Percentiles rank a stretch among this genome's conserved stretches.
Conservation (phyloP, 2,329 filamentous ascomycete genomes). For the Claviceps arundinis region DNA sequence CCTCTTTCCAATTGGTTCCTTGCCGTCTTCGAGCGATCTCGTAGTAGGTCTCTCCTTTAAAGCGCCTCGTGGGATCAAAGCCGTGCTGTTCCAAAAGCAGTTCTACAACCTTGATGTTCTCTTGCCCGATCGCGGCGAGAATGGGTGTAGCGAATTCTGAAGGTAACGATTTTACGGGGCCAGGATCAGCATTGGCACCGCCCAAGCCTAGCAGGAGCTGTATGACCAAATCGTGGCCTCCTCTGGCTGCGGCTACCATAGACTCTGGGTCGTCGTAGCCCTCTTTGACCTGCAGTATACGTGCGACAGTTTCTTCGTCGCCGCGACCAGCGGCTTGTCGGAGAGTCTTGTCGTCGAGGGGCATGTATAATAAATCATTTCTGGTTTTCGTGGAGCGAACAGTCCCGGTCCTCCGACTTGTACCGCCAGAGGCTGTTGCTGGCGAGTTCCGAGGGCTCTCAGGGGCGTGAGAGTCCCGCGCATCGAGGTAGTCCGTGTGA, state of each 20-base stretch:
- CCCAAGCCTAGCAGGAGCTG: constrained; percentile 63
- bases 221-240: constrained; percentile 78
- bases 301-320: constrained; percentile 47
- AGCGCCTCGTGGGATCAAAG: constrained; percentile 73
- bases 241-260: constrained; percentile 80
- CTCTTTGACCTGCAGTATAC: constrained; percentile 48
- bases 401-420: constrained; percentile 38
- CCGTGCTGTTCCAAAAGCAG: constrained; percentile 61
- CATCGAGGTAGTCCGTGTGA: constrained; percentile 31
- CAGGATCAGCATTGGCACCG: constrained; percentile 53
- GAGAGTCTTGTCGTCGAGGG: constrained; percentile 47
- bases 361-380: constrained; percentile 51
- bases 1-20: constrained; percentile 82
- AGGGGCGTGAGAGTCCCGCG: constrained; percentile 38
- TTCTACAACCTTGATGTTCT: constrained; percentile 73
- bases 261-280: constrained; percentile 64
- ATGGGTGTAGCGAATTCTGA: constrained; percentile 80
- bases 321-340: constrained; percentile 46
- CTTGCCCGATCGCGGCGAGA: constrained; percentile 81
- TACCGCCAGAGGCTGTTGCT: constrained; percentile 23
- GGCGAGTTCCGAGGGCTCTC: constrained; percentile 48
- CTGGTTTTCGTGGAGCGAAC: constrained; percentile 50
- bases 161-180: constrained; percentile 44
- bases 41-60: constrained; percentile 68
- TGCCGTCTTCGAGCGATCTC: constrained; percentile 74